A percentile compares a stretch with the other conserved stretches of the same genome.
These are phyloP conservation scores for Coprinopsis marcescibilis DNA, from an alignment of 768 basidiomycete genomes.

Conservation along the genomic window DNA sequence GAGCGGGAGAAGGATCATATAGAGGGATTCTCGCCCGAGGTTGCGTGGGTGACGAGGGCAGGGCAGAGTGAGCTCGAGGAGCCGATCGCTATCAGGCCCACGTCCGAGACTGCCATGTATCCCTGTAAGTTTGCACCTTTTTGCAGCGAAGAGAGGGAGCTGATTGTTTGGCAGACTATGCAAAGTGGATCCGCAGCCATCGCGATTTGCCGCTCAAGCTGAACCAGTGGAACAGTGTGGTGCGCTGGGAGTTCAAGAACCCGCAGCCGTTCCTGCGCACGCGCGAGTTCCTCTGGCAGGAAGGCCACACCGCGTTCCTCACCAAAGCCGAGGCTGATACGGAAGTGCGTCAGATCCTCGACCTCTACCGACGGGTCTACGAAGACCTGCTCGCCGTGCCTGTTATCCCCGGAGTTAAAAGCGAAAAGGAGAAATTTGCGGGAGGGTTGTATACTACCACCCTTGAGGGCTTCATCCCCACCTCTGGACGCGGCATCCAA, in stretches of 20 bases:
- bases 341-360: slow-evolving; percentile 92
- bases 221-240: slow-evolving; percentile 99
- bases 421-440: slow-evolving; percentile 99
- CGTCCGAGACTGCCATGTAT: slow-evolving; percentile 99
- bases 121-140: slow-evolving; percentile 57
- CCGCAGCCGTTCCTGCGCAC: slow-evolving; percentile 99
- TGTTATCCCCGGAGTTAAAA: slow-evolving; percentile 94
- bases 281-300: slow-evolving; percentile 99
- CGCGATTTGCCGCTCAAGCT: slow-evolving; percentile 95
- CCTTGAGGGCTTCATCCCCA: slow-evolving; percentile 95
- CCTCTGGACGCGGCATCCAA: slow-evolving; percentile 96
- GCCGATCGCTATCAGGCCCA: slow-evolving; percentile 96
- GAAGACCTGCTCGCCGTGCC: slow-evolving; percentile 97
- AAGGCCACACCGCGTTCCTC: slow-evolving; percentile 94
- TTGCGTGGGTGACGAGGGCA: slow-evolving; percentile 99
- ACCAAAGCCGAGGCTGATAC: slow-evolving; percentile 85
- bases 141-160: not conserved
- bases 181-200: slow-evolving; percentile 98
- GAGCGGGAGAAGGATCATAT: slow-evolving; percentile 98
- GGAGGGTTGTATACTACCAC: slow-evolving; percentile 98
- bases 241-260: slow-evolving; percentile 99
- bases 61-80: slow-evolving; percentile 93
- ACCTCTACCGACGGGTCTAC: slow-evolving; percentile 92
- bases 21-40: slow-evolving; percentile 98
- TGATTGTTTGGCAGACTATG: slow-evolving; percentile 60